phyloP scores from a whole-genome alignment of 2,329 filamentous ascomycete genomes.

The Talaromyces sp. region DNA sequence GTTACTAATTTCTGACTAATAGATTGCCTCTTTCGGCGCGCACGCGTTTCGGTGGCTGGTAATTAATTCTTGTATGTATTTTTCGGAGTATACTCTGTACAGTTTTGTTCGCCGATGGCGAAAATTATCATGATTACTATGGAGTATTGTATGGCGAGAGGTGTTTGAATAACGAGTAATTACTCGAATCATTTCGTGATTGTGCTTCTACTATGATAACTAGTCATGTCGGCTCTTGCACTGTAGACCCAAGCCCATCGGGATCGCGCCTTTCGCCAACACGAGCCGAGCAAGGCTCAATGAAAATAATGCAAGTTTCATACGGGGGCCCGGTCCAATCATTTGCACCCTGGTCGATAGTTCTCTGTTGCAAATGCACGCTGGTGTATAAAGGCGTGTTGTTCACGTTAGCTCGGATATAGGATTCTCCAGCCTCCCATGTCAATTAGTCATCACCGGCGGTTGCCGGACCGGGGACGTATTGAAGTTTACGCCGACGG shows the following conservation, averaged over 20 bases:
- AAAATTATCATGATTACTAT: too few relatives aligned
- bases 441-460: not conserved
- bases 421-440: not conserved
- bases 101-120: not conserved
- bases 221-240: too few relatives aligned
- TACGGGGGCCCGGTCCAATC: not conserved
- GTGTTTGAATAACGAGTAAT: too few relatives aligned
- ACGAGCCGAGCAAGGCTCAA: too few relatives aligned
- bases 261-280: not conserved
- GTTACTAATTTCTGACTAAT: constrained; percentile 1
- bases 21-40: not conserved
- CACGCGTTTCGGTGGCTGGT: not conserved
- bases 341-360: not conserved
- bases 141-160: too few relatives aligned
- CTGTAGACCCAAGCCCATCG: too few relatives aligned
- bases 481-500: not conserved
- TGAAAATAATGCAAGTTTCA: not conserved
- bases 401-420: not conserved
- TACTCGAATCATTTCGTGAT: too few relatives aligned
- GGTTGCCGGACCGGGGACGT: not conserved
- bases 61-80: not conserved
- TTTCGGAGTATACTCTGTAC: too few relatives aligned
- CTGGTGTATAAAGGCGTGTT: too few relatives aligned
- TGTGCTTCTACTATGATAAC: too few relatives aligned
- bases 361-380: too few relatives aligned